These are phyloP conservation scores for Saturnispora galanensis DNA, from an alignment of 805 yeast species.

Conservation along the genomic window DNA sequence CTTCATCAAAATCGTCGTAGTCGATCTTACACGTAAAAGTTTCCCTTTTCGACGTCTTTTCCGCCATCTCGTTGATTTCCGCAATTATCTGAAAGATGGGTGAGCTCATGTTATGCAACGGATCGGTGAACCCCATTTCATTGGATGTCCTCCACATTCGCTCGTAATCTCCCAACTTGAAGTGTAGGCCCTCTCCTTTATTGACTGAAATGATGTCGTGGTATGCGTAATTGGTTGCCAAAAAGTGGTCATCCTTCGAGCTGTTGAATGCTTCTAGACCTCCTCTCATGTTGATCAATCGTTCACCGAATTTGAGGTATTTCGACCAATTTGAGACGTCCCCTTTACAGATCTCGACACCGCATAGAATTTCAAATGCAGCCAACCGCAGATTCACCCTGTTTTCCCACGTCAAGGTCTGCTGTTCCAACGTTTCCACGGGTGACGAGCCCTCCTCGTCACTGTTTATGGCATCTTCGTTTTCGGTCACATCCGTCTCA, in stretches of 20 bases:
- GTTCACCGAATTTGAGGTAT: conserved; percentile 56
- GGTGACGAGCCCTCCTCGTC: conserved; percentile 12
- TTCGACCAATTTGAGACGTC: conserved; percentile 70
- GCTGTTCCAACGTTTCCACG: conserved; percentile 6
- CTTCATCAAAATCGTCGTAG: conserved; percentile 10
- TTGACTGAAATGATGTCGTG: conserved; percentile 67
- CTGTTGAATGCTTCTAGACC: conserved; percentile 45
- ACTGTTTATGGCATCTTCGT: conserved; percentile 19
- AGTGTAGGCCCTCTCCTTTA: conserved; percentile 53
- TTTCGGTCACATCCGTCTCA: conserved; percentile 17
- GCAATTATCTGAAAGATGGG: conserved; percentile 60
- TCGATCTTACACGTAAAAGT: conserved; percentile 28
- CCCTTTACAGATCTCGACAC: conserved; percentile 78
- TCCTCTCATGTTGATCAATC: conserved; percentile 49
- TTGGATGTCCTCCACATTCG: conserved; percentile 32
- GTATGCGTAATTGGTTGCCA: conserved; percentile 69
- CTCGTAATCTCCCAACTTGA: conserved; percentile 52
- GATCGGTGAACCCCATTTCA: conserved; percentile 44
- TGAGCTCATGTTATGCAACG: conserved; percentile 64
- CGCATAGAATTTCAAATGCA: conserved; percentile 55
- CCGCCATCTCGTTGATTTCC: conserved; percentile 51
- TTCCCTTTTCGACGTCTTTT: conserved; percentile 16
- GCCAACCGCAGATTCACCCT: conserved; percentile 43
- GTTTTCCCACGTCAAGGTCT: conserved; percentile 23
- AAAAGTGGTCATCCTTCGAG: conserved; percentile 57